Percentiles rank a stretch among this genome's conserved stretches.
phyloP scores from a whole-genome alignment of 2,329 filamentous ascomycete species.

The Pleomassaria siparia region DNA sequence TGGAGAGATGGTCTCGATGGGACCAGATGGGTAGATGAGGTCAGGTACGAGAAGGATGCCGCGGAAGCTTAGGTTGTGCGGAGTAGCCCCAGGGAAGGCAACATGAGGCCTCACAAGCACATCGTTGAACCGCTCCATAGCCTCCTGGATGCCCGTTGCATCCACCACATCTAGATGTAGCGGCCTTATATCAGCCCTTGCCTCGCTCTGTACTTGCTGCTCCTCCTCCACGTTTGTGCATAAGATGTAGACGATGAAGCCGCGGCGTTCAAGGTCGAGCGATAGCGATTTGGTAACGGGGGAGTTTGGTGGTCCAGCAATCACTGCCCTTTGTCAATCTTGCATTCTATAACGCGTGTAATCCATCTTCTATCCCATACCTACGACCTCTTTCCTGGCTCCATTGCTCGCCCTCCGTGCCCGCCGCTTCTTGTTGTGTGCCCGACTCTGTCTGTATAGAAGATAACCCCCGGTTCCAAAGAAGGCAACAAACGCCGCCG shows the following conservation, averaged over 20 bases:
- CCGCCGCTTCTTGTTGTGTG: slow-evolving; percentile 64
- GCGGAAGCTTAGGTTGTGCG: slow-evolving; percentile 74
- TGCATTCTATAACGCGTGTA: background rate
- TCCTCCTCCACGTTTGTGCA: slow-evolving; percentile 87
- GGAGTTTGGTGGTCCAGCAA: slow-evolving; percentile 84
- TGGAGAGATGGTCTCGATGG: slow-evolving; percentile 81
- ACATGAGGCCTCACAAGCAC: slow-evolving; percentile 74
- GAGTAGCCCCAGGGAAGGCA: slow-evolving; percentile 73
- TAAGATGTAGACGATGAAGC: slow-evolving; percentile 91
- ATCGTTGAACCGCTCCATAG: slow-evolving; percentile 70
- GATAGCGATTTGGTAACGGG: slow-evolving; percentile 81
- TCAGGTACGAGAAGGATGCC: slow-evolving; percentile 82
- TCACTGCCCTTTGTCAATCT: slow-evolving; percentile 55
- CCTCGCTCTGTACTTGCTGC: slow-evolving; percentile 71
- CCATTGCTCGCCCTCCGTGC: slow-evolving; percentile 81
- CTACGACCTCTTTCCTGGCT: slow-evolving; percentile 78
- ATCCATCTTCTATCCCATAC: slow-evolving; percentile 35
- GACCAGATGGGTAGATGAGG: slow-evolving; percentile 75
- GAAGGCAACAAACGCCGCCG: slow-evolving; percentile 70
- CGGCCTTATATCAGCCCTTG: slow-evolving; percentile 78
- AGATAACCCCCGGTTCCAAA: slow-evolving; percentile 64
- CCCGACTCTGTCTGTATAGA: slow-evolving; percentile 63
- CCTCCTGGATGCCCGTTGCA: slow-evolving; percentile 67
- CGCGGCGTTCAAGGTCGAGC: slow-evolving; percentile 83
- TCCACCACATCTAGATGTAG: slow-evolving; percentile 82